phyloP scores from a whole-genome alignment of 2,329 filamentous ascomycete species.

The Magnaporthiopsis poae region DNA sequence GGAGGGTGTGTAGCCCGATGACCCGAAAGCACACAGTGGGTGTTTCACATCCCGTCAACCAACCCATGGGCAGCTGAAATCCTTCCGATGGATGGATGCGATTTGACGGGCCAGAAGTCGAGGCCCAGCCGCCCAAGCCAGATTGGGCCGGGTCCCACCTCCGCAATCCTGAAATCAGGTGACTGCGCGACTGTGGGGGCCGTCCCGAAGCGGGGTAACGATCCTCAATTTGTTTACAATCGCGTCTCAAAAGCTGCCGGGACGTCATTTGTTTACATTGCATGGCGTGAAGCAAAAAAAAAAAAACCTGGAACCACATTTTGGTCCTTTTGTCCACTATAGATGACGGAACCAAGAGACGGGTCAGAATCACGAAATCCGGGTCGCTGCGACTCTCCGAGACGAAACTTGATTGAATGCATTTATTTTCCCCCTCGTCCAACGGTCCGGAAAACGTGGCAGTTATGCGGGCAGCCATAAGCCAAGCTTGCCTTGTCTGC shows the following conservation, averaged over 20 bases:
- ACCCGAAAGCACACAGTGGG: background rate
- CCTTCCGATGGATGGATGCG: background rate
- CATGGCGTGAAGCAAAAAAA: background rate
- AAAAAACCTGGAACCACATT: background rate
- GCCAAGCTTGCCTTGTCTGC: background rate
- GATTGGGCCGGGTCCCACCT: background rate
- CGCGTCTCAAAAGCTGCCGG: constrained; percentile 1
- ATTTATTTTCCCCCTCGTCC: background rate
- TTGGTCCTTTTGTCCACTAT: background rate
- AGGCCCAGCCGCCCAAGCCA: too few relatives aligned
- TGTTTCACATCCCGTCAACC: background rate
- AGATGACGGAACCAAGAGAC: background rate
- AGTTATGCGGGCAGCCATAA: background rate
- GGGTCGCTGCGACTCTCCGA: background rate
- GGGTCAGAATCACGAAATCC: background rate
- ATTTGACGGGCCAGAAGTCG: background rate
- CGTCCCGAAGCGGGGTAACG: background rate
- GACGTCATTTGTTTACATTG: constrained; percentile 12
- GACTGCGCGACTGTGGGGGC: constrained; percentile 4
- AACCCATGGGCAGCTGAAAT: background rate
- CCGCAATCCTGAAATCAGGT: constrained; percentile 4
- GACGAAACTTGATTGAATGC: background rate
- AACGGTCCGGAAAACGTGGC: background rate
- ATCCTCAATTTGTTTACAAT: constrained; percentile 6
- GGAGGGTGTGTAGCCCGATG: background rate